phyloP scores from a whole-genome alignment of 2,329 filamentous ascomycete genomes.

The Aureobasidium sp. region DNA sequence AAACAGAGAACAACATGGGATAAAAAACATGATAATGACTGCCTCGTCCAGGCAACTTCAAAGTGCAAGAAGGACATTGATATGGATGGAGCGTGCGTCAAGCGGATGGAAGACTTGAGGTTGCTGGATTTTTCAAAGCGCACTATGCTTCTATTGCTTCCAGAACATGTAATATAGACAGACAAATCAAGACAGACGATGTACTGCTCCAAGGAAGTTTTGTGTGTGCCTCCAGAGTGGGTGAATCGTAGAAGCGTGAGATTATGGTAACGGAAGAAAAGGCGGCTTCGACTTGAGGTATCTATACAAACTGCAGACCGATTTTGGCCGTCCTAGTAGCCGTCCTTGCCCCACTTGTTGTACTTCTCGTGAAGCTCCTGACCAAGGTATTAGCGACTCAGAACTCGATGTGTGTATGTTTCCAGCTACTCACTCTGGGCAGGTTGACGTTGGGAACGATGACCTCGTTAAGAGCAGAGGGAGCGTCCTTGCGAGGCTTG shows the following conservation, averaged over 20 bases:
- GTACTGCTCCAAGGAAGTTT: not conserved
- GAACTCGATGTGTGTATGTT: not conserved
- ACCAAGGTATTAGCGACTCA: not conserved
- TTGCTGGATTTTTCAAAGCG: not conserved
- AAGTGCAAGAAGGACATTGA: not conserved
- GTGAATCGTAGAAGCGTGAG: not conserved
- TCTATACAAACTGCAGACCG: slow-evolving; percentile 9
- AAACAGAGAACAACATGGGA: too few species aligned
- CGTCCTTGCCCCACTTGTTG: slow-evolving; percentile 99
- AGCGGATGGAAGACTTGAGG: not conserved
- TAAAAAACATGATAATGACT: not conserved
- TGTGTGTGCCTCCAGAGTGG: not conserved
- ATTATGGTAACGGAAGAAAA: slow-evolving; percentile 4
- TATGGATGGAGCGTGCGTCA: not conserved
- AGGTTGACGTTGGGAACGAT: slow-evolving; percentile 89
- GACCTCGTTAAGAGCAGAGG: slow-evolving; percentile 90
- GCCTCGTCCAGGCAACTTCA: not conserved
- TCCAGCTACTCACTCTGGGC: slow-evolving; percentile 58
- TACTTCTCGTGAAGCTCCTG: slow-evolving; percentile 89
- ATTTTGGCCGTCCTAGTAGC: slow-evolving; percentile 47
- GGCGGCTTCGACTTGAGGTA: slow-evolving; percentile 2
- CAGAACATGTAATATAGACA: not conserved
- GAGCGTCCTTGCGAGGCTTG: slow-evolving; percentile 74
- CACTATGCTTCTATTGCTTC: not conserved
- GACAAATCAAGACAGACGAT: not conserved